phyloP scores from a whole-genome alignment of 164 flowering plant species.

The Paratinospora sagittata region DNA sequence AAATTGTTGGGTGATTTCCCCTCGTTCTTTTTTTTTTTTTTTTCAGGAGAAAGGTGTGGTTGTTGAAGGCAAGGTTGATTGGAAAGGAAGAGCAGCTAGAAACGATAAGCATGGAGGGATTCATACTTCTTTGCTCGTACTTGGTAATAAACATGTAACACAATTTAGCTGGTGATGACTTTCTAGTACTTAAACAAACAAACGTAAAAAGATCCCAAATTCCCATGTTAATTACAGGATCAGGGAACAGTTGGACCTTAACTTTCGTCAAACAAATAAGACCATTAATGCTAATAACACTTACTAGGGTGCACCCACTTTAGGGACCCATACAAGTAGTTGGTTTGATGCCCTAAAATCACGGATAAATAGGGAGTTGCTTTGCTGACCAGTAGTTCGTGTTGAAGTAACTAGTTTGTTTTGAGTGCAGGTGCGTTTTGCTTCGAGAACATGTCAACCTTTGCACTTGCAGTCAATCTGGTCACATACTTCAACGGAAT shows the following conservation, averaged over 20 bases:
- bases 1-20: not conserved
- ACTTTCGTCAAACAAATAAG: no score
- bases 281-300: no score
- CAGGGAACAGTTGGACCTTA: no score
- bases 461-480: conserved; percentile 48
- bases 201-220: no score
- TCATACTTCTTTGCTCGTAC: conserved; percentile 30
- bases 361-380: no score
- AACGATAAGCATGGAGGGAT: conserved; percentile 60
- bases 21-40: not conserved
- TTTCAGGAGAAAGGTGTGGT: conserved; percentile 38
- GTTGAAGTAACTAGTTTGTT: not conserved
- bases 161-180: not conserved
- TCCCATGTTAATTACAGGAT: no score
- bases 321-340: no score
- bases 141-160: conserved; percentile 26
- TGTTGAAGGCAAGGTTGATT: conserved; percentile 65
- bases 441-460: conserved; percentile 45
- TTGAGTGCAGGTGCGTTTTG: conserved; percentile 30
- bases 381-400: no score
- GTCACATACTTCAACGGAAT: conserved; percentile 51
- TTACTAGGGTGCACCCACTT: no score
- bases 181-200: not conserved
- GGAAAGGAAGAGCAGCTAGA: conserved; percentile 59
- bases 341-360: no score